phyloP scores from a whole-genome alignment of 306 rosid species.

The Cyamopsis tetragonoloba region DNA sequence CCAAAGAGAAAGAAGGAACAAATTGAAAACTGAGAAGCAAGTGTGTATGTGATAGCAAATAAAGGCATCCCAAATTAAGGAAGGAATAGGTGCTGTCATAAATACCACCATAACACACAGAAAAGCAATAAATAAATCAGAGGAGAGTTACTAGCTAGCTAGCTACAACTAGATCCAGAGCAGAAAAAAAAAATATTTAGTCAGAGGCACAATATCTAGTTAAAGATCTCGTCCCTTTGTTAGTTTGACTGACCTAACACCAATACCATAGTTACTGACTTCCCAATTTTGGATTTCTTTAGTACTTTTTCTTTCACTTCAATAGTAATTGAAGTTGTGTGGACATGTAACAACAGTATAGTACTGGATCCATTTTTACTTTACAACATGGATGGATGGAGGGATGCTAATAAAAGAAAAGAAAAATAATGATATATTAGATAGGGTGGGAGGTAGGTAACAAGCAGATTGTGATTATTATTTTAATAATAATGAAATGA shows the following conservation, averaged over 20 bases:
- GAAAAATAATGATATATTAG: not conserved
- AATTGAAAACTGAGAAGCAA: slow-evolving; percentile 38
- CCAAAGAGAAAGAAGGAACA: slow-evolving; percentile 15
- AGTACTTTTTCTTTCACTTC: slow-evolving; percentile 6
- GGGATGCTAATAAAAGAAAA: slow-evolving; percentile 18
- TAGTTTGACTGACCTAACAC: slow-evolving; percentile 50
- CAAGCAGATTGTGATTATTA: not conserved
- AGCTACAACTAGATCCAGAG: no score
- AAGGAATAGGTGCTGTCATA: slow-evolving; percentile 36
- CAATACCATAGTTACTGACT: slow-evolving; percentile 31
- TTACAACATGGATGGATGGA: no score
- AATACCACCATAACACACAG: slow-evolving; percentile 16
- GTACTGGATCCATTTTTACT: slow-evolving; percentile 15
- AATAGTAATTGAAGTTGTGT: slow-evolving; percentile 22
- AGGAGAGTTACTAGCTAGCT: no score
- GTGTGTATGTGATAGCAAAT: slow-evolving; percentile 29
- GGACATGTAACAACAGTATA: slow-evolving; percentile 17
- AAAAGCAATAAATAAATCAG: slow-evolving; percentile 33
- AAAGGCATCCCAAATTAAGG: slow-evolving; percentile 37
- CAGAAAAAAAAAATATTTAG: slow-evolving; percentile 30
- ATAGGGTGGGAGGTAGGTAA: no score
- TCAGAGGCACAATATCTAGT: slow-evolving; percentile 53
- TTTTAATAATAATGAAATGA: no score
- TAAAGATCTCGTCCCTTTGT: slow-evolving; percentile 48
- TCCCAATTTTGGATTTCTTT: slow-evolving; percentile 25